phyloP scores from a whole-genome alignment of 164 flowering plant genomes.

The Taxillus chinensis region DNA sequence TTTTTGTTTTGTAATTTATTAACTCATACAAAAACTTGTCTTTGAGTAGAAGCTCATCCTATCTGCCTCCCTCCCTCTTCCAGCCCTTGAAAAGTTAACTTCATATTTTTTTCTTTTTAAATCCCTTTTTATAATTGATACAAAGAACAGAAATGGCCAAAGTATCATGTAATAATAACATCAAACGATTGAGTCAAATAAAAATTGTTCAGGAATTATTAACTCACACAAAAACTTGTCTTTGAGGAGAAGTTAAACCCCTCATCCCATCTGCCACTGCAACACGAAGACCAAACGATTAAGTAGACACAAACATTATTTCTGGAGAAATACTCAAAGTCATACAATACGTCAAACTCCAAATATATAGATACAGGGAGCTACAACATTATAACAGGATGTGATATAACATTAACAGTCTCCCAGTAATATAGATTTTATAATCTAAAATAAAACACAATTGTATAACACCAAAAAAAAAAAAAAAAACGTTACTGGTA shows the following conservation, averaged over 20 bases:
- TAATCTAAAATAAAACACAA: not conserved
- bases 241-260: not conserved
- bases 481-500: not conserved
- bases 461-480: not conserved
- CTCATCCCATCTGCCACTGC: slow-evolving; percentile 85
- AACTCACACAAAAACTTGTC: slow-evolving; percentile 1
- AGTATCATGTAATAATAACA: not conserved
- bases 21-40: not conserved
- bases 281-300: slow-evolving; percentile 20
- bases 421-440: not conserved
- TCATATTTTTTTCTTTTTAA: too few relatives aligned
- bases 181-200: not conserved
- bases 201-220: not conserved
- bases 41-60: slow-evolving; percentile 28
- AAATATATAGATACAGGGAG: too few relatives aligned
- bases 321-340: not conserved
- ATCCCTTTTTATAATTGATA: too few relatives aligned
- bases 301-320: not conserved
- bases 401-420: too few relatives aligned
- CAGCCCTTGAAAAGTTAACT: too few relatives aligned
- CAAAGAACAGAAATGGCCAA: not conserved
- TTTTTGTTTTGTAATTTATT: not conserved
- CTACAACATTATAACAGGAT: too few relatives aligned
- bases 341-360: not conserved
- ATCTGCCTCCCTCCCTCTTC: slow-evolving; percentile 31